phyloP scores from a whole-genome alignment of 805 yeast genomes.

The Tetrapisispora iriomotensis region DNA sequence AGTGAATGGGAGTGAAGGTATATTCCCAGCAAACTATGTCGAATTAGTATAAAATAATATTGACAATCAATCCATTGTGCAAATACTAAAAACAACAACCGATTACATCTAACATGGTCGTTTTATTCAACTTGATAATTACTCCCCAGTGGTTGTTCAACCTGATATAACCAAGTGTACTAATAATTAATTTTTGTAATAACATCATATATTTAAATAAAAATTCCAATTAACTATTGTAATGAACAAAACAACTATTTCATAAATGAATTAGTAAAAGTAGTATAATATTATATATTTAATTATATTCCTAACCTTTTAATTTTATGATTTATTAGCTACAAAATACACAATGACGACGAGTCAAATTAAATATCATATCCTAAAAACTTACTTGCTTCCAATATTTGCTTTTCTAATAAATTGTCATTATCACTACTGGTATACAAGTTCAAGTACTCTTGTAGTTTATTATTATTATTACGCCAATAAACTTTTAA shows the following conservation, averaged over 20 bases:
- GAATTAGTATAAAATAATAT: slow-evolving; percentile 40
- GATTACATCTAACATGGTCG: not conserved
- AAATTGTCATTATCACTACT: slow-evolving; percentile 17
- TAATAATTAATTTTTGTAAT: not conserved
- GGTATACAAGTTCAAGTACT: slow-evolving; percentile 14
- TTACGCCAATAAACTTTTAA: slow-evolving; percentile 30
- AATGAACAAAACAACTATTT: not conserved
- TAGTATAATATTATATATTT: not conserved
- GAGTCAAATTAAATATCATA: slow-evolving; percentile 6
- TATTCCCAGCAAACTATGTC: slow-evolving; percentile 97
- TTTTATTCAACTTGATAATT: no score
- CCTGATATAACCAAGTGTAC: not conserved
- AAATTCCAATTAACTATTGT: not conserved
- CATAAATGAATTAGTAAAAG: not conserved
- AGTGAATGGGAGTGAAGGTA: slow-evolving; percentile 75
- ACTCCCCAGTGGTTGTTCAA: no score
- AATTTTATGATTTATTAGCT: not conserved
- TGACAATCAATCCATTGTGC: not conserved
- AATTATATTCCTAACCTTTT: not conserved
- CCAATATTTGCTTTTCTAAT: slow-evolving; percentile 20
- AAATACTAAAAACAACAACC: not conserved
- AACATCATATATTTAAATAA: not conserved
- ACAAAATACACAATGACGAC: not conserved
- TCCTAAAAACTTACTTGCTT: slow-evolving; percentile 21
- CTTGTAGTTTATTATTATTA: slow-evolving; percentile 17